A percentile compares a stretch with the other conserved stretches of the same genome.
Conservation (phyloP, 177 flowering plant genomes). For the Tripterygium wilfordii region DNA sequence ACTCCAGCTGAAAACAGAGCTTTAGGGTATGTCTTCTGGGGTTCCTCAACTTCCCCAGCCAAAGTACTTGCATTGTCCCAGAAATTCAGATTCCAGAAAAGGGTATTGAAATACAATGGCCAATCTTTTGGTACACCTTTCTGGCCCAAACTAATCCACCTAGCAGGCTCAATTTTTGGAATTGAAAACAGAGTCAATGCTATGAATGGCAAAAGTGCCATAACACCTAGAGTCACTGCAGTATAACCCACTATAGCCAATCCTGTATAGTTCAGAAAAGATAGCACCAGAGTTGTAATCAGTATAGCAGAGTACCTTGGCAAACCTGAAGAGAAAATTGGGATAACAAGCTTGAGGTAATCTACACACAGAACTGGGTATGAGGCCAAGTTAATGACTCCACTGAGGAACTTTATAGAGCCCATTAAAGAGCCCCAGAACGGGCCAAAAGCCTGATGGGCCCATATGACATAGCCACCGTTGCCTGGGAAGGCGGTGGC, state of each 20-base stretch:
- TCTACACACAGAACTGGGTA: conserved; percentile 65
- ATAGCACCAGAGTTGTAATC: conserved; percentile 37
- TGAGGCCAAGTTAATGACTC: conserved; percentile 68
- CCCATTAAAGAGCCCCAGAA: conserved; percentile 81
- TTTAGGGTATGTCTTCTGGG: conserved; percentile 56
- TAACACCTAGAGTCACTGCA: conserved; percentile 43
- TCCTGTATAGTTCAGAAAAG: conserved; percentile 67
- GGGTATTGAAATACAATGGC: conserved; percentile 66
- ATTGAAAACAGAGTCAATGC: conserved; percentile 52
- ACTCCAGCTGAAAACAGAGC: conserved; percentile 58
- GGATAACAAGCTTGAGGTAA: conserved; percentile 48
- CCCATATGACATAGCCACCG: conserved; percentile 89
- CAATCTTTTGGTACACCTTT: conserved; percentile 53
- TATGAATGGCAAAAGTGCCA: conserved; percentile 62
- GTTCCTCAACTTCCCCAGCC: conserved; percentile 72
- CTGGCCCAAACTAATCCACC: conserved; percentile 55
- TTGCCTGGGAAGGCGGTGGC: conserved; percentile 79
- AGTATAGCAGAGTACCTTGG: conserved; percentile 32
- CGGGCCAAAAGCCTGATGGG: conserved; percentile 64
- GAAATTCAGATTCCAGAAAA: conserved; percentile 81
- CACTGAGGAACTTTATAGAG: conserved; percentile 62
- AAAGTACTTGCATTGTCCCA: conserved; percentile 83
- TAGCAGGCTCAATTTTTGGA: conserved; percentile 45
- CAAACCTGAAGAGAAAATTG: conserved; percentile 32
- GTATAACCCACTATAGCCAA: conserved; percentile 59